These are phyloP conservation scores for Epithemia pelagica DNA, from an alignment of 108 stramenopile species.

Conservation along the genomic window DNA sequence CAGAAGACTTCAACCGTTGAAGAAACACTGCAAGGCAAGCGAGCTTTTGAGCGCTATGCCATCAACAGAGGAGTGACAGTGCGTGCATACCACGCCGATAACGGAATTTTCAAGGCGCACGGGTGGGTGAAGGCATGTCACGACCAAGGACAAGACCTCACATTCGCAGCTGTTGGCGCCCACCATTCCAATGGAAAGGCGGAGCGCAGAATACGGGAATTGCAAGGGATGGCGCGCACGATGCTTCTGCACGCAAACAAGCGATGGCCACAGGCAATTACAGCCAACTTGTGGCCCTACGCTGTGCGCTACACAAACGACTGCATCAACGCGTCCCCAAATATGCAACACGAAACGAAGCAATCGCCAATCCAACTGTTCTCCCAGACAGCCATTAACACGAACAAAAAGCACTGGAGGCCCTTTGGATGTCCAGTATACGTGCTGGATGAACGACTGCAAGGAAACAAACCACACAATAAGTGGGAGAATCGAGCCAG, in stretches of 20 bases:
- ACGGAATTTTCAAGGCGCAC: slow-evolving; percentile 32
- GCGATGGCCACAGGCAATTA: slow-evolving; percentile 26
- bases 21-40: slow-evolving; percentile 31
- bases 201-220: slow-evolving; percentile 19
- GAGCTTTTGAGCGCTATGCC: slow-evolving; percentile 31
- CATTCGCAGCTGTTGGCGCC: slow-evolving; percentile 24
- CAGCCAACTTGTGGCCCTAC: slow-evolving; percentile 23
- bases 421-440: slow-evolving; percentile 27
- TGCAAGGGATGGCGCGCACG: slow-evolving; percentile 39
- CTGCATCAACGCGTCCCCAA: slow-evolving; percentile 11
- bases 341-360: slow-evolving; percentile 1
- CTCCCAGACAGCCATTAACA: not conserved
- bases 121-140: slow-evolving; percentile 13
- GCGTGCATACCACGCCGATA: slow-evolving; percentile 33
- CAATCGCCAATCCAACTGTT: slow-evolving; percentile 17
- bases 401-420: slow-evolving; percentile 9
- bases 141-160: slow-evolving; percentile 17
- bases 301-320: slow-evolving; percentile 28
- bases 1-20: slow-evolving; percentile 16
- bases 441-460: not conserved
- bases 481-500: slow-evolving; percentile 23
- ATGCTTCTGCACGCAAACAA: slow-evolving; percentile 35
- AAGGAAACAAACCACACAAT: slow-evolving; percentile 2
- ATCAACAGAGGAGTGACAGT: slow-evolving; percentile 10
- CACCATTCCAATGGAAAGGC: slow-evolving; percentile 27